Evolutionary conservation across 1,284 basidiomycete genomes (phyloP).

Genomic region (Chondrostereum purpureum): DNA sequence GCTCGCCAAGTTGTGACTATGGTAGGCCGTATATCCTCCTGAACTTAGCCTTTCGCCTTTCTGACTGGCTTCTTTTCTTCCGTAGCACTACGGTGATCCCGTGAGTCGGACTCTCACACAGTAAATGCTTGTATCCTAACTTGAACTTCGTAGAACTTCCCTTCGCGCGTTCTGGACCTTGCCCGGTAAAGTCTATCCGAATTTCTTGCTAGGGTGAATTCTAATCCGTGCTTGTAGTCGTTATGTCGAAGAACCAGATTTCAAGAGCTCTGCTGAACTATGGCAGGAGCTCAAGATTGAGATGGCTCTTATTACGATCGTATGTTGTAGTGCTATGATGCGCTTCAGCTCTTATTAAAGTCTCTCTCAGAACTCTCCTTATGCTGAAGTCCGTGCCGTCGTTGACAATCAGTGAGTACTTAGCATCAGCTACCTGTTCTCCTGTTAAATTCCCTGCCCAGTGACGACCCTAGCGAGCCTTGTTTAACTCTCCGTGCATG

Average conservation of each 20-base stretch:
- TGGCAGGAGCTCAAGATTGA: constrained; percentile 25
- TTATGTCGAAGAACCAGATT: constrained; percentile 7
- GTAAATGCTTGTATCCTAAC: neutral
- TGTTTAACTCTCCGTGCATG: constrained; percentile 38
- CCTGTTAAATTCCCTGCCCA: neutral
- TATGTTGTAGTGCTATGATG: no score
- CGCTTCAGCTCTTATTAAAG: no score
- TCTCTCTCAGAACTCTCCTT: constrained; percentile 43
- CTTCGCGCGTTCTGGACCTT: constrained; percentile 5
- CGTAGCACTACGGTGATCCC: neutral
- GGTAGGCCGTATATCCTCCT: neutral
- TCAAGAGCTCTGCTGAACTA: constrained; percentile 10
- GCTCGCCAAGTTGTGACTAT: neutral
- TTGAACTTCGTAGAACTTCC: constrained; percentile 9
- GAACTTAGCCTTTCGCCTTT: no score
- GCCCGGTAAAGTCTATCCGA: constrained; percentile 6
- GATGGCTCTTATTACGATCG: constrained; percentile 20
- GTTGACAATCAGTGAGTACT: constrained; percentile 42
- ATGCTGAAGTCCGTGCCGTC: constrained; percentile 48
- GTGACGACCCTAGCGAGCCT: neutral
- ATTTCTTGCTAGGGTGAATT: neutral
- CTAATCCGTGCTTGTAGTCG: constrained; percentile 1
- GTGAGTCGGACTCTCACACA: neutral
- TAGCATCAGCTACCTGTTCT: constrained; percentile 20
- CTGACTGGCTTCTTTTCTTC: neutral